Evolutionary conservation across 1,284 basidiomycete genomes (phyloP).

Genomic region (Rugosomyces carneus): DNA sequence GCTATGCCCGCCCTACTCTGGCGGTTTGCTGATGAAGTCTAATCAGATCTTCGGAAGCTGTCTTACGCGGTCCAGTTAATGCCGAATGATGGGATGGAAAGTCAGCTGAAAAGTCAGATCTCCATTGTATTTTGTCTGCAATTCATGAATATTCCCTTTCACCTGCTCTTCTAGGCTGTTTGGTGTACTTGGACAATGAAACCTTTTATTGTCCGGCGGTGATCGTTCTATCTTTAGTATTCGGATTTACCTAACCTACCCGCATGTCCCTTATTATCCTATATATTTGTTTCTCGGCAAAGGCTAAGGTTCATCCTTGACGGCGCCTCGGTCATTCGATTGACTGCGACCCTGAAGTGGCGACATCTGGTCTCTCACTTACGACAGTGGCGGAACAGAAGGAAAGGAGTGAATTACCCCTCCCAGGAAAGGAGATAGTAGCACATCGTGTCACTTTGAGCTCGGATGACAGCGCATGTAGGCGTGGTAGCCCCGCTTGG

Average conservation of each 20-base stretch:
- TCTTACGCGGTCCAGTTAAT: background rate
- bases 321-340: background rate
- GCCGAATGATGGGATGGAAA: background rate
- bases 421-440: constrained; percentile 3
- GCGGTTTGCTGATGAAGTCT: too few species aligned
- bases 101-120: too few species aligned
- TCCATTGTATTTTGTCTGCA: background rate
- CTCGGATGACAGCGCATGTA: constrained; percentile 4
- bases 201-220: background rate
- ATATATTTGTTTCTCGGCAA: background rate
- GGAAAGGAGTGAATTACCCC: background rate
- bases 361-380: background rate
- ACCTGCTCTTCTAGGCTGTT: too few species aligned
- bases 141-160: too few species aligned
- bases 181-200: background rate
- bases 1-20: too few species aligned
- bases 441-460: constrained; percentile 1
- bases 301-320: background rate
- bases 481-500: constrained; percentile 1
- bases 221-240: background rate
- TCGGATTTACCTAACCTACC: background rate
- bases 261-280: background rate
- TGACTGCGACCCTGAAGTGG: background rate
- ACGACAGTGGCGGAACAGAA: background rate
- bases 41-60: background rate